Percentiles rank a stretch among this genome's conserved stretches.
Evolutionary conservation across 208 protist genomes (phyloP).

Genomic region (Blechomonas ayalai): DNA sequence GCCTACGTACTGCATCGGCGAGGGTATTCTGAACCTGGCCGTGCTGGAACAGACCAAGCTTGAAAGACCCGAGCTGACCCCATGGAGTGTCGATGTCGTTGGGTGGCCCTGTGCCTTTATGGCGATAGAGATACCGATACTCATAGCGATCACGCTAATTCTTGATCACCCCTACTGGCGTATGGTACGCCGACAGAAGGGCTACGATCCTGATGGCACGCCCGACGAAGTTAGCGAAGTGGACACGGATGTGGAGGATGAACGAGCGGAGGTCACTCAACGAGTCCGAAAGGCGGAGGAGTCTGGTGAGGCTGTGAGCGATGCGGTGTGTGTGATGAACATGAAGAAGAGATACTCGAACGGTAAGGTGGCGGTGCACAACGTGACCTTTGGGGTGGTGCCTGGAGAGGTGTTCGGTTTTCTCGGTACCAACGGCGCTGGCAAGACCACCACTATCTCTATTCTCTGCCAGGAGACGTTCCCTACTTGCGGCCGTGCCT

Average conservation of each 20-base stretch:
- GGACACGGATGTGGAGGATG: conserved; percentile 9
- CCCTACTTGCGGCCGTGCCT: conserved; percentile 27
- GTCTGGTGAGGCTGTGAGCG: conserved; percentile 11
- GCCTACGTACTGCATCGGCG: conserved; percentile 46
- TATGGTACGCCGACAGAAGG: conserved; percentile 5
- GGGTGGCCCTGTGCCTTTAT: conserved; percentile 42
- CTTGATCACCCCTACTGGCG: conserved; percentile 35
- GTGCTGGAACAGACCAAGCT: conserved; percentile 13
- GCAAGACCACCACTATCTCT: conserved; percentile 58
- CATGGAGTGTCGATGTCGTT: conserved; percentile 24
- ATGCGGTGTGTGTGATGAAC: conserved; percentile 42
- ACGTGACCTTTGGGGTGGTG: conserved; percentile 41
- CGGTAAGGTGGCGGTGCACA: conserved; percentile 26
- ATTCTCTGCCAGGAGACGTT: conserved; percentile 49
- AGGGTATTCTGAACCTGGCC: conserved; percentile 51
- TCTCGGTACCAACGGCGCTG: conserved; percentile 65
- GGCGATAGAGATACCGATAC: conserved; percentile 34
- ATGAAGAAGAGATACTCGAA: conserved; percentile 37
- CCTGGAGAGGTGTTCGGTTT: conserved; percentile 55
- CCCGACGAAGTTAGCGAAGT: conserved; percentile 9
- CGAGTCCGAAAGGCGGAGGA: conserved; percentile 7
- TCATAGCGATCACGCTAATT: conserved; percentile 24
- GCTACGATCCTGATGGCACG: conserved; percentile 4
- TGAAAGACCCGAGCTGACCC: background rate
- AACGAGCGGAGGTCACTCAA: conserved; percentile 2